Evolutionary conservation across 768 basidiomycete genomes (phyloP), one percentile per base, ranked within the genome.

Genomic region (Pleurotus eryngii): DNA sequence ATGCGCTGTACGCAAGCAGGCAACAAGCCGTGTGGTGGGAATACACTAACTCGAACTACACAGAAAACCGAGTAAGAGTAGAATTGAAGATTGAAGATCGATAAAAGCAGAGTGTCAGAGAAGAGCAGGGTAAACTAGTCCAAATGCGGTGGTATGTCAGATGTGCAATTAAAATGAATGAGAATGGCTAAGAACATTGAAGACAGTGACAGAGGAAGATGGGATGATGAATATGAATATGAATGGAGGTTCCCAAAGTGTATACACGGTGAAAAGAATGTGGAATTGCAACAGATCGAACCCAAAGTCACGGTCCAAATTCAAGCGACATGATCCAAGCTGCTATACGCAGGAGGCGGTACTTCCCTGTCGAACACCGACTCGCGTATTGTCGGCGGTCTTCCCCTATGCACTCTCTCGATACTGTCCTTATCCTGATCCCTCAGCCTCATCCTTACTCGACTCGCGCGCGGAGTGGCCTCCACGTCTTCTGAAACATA

Each of bases 331-430:
- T 40, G 22, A 18, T 54, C 51, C 5, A 54, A 24, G 18, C 51
- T 54, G 39, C 51, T 54, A 42, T 54, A 54, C 51, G 51, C 51
- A 39, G 51, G 51, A 6, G 51, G 51, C 30, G 49, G 49, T 1
- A 42, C 24, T 12, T 54, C 51, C 37, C 51, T n/a, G 43, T 54
- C 51, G 24, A 40, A 42, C n/a, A 54, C 51, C 37, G 51, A 54
- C 20, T 54, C 51, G 18, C 51, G 51, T 24, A 54, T 54, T 24
- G 51, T 54, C 9, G 51, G 51, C 20, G 51, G 51, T 39, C 51
- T 54, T 20, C 42, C 37, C 22, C 51, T 39, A 11, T 39, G 37
- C 11, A 54, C 39, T 15, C 22, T 42, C 39, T 54, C 51, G 24
- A 40, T 22, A 35, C 18, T 8, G 38, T 54, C 51, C 26, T 54